Evolutionary conservation across 1,284 basidiomycete genomes (phyloP).

Genomic region (Phaffia rhodozyma): DNA sequence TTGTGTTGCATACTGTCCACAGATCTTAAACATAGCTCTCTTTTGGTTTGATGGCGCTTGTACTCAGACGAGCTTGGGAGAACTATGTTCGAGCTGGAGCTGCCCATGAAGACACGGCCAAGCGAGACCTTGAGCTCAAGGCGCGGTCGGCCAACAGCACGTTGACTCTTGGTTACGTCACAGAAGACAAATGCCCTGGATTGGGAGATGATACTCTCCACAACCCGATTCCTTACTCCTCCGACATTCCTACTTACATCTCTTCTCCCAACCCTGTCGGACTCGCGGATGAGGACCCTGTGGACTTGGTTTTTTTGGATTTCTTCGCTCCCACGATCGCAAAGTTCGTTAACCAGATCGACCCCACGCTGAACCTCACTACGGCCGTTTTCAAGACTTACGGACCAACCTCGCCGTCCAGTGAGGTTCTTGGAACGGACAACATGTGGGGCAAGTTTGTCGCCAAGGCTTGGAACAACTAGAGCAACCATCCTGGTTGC

Average conservation of each 20-base stretch:
- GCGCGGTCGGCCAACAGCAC: not conserved
- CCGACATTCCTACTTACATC: not conserved
- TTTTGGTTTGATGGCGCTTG: not conserved
- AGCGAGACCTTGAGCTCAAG: not conserved
- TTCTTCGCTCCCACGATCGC: slow-evolving; percentile 13
- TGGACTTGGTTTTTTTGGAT: slow-evolving; percentile 18
- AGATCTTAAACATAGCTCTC: not conserved
- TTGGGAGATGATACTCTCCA: slow-evolving; percentile 1
- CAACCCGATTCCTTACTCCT: slow-evolving; percentile 3
- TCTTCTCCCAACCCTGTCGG: not conserved
- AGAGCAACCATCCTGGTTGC: too few species aligned
- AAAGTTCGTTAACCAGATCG: slow-evolving; percentile 1
- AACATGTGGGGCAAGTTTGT: too few species aligned
- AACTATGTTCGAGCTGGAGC: not conserved
- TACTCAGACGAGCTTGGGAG: slow-evolving; percentile 2
- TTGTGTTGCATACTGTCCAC: too few species aligned
- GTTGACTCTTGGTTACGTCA: slow-evolving; percentile 3
- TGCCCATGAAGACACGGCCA: not conserved
- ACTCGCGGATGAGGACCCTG: not conserved
- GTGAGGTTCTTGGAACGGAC: too few species aligned
- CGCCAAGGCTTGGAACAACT: too few species aligned
- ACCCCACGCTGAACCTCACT: not conserved
- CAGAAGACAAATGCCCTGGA: not conserved
- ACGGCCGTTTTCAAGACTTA: too few species aligned
- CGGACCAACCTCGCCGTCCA: too few species aligned